Evolutionary conservation across 179 eudicot genomes (phyloP).

Genomic region (Patellifolia procumbens): DNA sequence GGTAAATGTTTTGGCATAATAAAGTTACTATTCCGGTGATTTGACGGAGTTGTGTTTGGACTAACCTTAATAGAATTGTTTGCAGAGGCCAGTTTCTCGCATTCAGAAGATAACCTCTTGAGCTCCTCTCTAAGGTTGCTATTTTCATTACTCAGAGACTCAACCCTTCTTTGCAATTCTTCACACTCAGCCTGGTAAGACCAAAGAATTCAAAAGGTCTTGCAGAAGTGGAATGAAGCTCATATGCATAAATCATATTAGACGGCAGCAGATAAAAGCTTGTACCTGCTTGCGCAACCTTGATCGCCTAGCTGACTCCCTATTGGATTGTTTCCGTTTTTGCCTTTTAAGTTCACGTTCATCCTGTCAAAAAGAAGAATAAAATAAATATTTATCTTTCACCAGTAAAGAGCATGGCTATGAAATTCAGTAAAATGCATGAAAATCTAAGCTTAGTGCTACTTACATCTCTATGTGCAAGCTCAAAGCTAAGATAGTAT

Average conservation of each 20-base stretch:
- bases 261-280: background rate
- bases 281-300: constrained; percentile 88
- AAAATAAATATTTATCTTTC: constrained; percentile 1
- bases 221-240: background rate
- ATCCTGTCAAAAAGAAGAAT: constrained; percentile 51
- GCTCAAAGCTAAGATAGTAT: too few relatives aligned
- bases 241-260: too few relatives aligned
- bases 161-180: constrained; percentile 82
- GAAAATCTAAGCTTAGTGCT: background rate
- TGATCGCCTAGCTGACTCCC: constrained; percentile 98
- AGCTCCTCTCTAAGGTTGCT: constrained; percentile 68
- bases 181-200: constrained; percentile 86
- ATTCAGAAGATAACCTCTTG: constrained; percentile 70
- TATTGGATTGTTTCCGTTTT: constrained; percentile 91
- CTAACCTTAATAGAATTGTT: constrained; percentile 78
- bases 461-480: background rate
- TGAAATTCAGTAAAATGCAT: background rate
- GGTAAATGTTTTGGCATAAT: background rate
- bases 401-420: background rate
- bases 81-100: constrained; percentile 75
- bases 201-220: constrained; percentile 10
- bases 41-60: background rate
- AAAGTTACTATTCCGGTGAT: background rate
- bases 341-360: constrained; percentile 88
- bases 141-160: constrained; percentile 65